Conservation (phyloP, 202 grass and related monocot species). For the Elaeis oleifera region DNA sequence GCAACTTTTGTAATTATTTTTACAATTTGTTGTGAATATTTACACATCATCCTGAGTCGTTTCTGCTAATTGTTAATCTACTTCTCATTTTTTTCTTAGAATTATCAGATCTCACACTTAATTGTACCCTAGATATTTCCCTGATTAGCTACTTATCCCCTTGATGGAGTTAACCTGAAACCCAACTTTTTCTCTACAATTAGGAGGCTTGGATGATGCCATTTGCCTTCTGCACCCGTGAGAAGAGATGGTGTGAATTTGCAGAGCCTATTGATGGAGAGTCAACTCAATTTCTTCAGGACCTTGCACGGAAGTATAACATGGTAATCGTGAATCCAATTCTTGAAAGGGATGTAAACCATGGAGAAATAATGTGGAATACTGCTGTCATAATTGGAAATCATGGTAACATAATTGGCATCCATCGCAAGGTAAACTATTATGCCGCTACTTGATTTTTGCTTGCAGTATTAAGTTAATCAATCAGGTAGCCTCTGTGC, state of each 20-base stretch:
- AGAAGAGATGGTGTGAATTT: constrained; percentile 99
- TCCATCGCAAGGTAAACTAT: constrained; percentile 75
- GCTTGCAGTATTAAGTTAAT: background rate
- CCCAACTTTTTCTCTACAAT: constrained; percentile 25
- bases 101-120: too few relatives aligned
- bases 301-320: constrained; percentile 77
- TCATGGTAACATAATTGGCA: constrained; percentile 86
- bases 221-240: constrained; percentile 96
- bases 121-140: too few relatives aligned
- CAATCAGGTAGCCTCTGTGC: background rate
- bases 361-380: constrained; percentile 95
- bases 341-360: constrained; percentile 90
- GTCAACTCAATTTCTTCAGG: constrained; percentile 82
- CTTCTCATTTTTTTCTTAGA: too few relatives aligned
- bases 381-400: constrained; percentile 94
- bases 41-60: too few relatives aligned
- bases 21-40: too few relatives aligned
- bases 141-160: too few relatives aligned
- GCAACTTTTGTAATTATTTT: too few relatives aligned
- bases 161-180: constrained; percentile 3
- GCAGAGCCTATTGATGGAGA: constrained; percentile 82
- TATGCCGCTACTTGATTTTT: constrained; percentile 1
- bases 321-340: constrained; percentile 95
- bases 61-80: too few relatives aligned
- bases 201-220: constrained; percentile 99